Conservation (phyloP, 2,329 filamentous ascomycete species). For the Claviceps spartinae region DNA sequence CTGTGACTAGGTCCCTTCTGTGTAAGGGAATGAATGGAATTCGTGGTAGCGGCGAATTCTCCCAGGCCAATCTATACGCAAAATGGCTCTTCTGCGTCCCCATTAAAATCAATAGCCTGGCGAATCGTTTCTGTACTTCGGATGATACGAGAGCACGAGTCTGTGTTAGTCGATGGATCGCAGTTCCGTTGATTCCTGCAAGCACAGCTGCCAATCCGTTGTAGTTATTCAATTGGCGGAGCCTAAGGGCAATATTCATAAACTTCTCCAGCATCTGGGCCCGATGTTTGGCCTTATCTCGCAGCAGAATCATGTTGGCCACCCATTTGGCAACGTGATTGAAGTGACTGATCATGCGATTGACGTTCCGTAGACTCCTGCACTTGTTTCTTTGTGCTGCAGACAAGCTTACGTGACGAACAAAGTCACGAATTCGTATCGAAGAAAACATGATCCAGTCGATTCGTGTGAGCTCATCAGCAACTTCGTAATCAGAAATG, state of each 20-base stretch:
- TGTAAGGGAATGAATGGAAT: constrained; percentile 92
- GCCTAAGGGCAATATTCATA: constrained; percentile 75
- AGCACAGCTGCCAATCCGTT: constrained; percentile 90
- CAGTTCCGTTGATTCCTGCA: constrained; percentile 78
- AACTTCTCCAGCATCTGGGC: constrained; percentile 89
- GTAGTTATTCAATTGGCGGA: constrained; percentile 91
- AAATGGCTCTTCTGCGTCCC: constrained; percentile 83
- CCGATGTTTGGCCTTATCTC: constrained; percentile 92
- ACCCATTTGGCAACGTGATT: constrained; percentile 78
- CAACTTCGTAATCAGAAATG: constrained; percentile 69
- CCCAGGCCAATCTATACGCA: constrained; percentile 93
- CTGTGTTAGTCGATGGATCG: constrained; percentile 69
- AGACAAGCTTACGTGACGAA: constrained; percentile 76
- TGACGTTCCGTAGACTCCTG: constrained; percentile 70
- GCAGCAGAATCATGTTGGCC: constrained; percentile 69
- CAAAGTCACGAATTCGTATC: constrained; percentile 82
- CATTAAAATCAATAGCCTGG: constrained; percentile 84
- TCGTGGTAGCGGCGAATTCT: constrained; percentile 77
- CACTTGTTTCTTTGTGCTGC: constrained; percentile 58
- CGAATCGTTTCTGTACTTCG: constrained; percentile 68
- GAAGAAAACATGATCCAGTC: constrained; percentile 98
- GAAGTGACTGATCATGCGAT: constrained; percentile 88
- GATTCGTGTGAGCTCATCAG: constrained; percentile 83
- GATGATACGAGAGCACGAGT: constrained; percentile 64
- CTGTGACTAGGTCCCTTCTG: constrained; percentile 76